Percentiles rank a stretch among this genome's conserved stretches.
phyloP scores from a whole-genome alignment of 164 flowering plant genomes.

The Vitis rupestris region DNA sequence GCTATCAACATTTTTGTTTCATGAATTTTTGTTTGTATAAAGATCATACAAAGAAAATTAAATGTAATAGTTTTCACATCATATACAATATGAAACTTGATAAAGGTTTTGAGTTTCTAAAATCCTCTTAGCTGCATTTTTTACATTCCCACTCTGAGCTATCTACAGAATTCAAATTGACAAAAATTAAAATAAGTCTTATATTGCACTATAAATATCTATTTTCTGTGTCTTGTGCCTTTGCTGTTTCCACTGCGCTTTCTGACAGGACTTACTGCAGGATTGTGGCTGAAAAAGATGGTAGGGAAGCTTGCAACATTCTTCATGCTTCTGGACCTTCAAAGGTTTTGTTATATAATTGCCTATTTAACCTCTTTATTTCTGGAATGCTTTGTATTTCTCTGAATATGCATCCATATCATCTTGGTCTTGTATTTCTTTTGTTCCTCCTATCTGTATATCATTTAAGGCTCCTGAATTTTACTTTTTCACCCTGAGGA shows the following conservation, averaged over 20 bases:
- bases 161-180: neutral
- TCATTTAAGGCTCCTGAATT: no score
- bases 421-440: neutral
- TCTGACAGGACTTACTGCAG: conserved; percentile 34
- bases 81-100: no score
- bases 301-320: conserved; percentile 82
- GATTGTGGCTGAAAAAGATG: conserved; percentile 81
- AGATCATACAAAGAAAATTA: no score
- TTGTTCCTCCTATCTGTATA: neutral
- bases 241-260: neutral
- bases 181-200: neutral
- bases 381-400: conserved; percentile 3
- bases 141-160: neutral
- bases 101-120: no score
- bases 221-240: neutral
- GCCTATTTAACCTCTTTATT: neutral
- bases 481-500: no score
- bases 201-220: neutral
- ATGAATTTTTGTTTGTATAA: no score
- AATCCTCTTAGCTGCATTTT: neutral
- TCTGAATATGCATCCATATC: neutral
- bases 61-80: no score
- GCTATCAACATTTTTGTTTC: no score
- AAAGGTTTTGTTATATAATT: conserved; percentile 51
- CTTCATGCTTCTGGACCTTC: conserved; percentile 95